Base-by-base conservation (phyloP, 2,329 filamentous ascomycete genomes). In the Domatiomyces globalis region DNA sequence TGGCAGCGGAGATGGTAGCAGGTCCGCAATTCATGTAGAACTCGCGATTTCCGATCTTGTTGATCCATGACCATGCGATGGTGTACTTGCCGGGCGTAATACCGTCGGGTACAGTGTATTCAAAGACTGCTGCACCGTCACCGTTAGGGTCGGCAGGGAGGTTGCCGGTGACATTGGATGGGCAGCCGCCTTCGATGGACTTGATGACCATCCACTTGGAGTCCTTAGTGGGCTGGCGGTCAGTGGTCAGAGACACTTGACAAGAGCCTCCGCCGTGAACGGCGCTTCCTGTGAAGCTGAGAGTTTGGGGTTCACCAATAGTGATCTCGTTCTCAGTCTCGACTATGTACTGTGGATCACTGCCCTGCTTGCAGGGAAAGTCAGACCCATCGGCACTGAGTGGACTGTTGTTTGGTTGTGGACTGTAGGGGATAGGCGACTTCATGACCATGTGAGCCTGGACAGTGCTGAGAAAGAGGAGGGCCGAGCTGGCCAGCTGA, bases 11-110 rank as follows among this genome's bases (percentile, higher is more conserved):
- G 20, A 96, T 74, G 0, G 73, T 76, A 46, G 94, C 67, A 0
- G 86, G 80, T 0, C 84, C 87, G 61, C 90, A 98, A 76, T 95
- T 94, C 88, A 95, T 94, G 75, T 96, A 95, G 76, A 95, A 87
- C 65, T 96, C 92, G 1, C 89, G 83, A 71, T 95, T 95, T 2
- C 92, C 92, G 8, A 94, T 63, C 54, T 84, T 84, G 69, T 96
- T 96, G 69, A 94, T 80, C 92, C 92, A 96, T 0, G 87, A 87
- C 88, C 89, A 96, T 0, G 87, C 87, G 4, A 96, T 73, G 0
- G 82, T 85, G 22, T 85, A 89, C 43, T 88, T 77, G 3, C 90
- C 92, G 1, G 81, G 71, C 7, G 82, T 79, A 46, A 95, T 75
- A 19, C 81, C 78, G 0, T 74, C 65, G 0, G 89, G 90, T 5